Evolutionary conservation across 2,329 filamentous ascomycete genomes (phyloP).

Genomic region (Chaetomiaceae sp.): DNA sequence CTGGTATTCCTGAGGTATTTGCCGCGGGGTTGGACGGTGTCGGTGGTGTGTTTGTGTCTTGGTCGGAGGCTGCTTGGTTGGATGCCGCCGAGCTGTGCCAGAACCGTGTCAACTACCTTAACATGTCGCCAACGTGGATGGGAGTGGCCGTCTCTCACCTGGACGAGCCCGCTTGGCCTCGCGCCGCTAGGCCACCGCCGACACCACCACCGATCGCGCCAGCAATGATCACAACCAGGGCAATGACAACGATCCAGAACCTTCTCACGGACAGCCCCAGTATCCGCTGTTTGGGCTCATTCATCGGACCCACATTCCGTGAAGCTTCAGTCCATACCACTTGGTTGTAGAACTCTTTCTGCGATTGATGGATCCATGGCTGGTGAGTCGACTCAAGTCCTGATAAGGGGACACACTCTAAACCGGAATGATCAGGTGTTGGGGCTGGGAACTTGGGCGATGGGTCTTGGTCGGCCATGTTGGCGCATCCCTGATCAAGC

Average conservation of each 20-base stretch:
- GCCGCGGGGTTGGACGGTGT: no score
- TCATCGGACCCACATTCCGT: no score
- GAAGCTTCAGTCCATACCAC: no score
- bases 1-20: neutral
- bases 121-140: no score
- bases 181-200: conserved; percentile 20
- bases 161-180: neutral
- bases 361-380: neutral
- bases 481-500: no score
- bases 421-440: no score
- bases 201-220: conserved; percentile 22
- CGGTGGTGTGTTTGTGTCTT: no score
- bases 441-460: no score
- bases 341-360: neutral
- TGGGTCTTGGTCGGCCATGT: no score
- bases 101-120: neutral
- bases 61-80: no score
- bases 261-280: conserved; percentile 20
- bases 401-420: no score
- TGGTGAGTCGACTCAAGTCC: no score
- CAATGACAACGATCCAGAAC: conserved; percentile 21
- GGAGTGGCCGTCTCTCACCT: neutral
- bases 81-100: neutral
- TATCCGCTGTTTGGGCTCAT: conserved; percentile 4
- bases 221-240: conserved; percentile 18